Percentiles rank a stretch among this genome's conserved stretches.
phyloP scores from a whole-genome alignment of 192 early-diverging fungal genomes.

The Backusella australiensis region DNA sequence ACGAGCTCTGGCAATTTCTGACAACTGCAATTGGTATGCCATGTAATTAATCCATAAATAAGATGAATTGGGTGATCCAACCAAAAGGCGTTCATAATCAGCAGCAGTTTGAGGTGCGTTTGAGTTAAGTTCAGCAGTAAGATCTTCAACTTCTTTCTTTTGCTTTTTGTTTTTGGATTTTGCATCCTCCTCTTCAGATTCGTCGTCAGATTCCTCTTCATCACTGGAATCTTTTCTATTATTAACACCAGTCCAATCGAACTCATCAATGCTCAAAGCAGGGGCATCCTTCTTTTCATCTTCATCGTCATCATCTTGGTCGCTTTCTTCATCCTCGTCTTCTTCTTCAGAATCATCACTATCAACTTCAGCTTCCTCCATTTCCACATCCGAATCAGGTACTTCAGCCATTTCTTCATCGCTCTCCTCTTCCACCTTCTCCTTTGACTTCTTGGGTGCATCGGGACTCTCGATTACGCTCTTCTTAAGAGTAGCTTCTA shows the following conservation, averaged over 20 bases:
- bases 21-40: slow-evolving; percentile 95
- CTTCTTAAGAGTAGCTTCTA: slow-evolving; percentile 74
- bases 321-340: slow-evolving; percentile 28
- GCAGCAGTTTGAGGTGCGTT: slow-evolving; percentile 72
- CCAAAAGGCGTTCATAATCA: slow-evolving; percentile 90
- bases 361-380: slow-evolving; percentile 32
- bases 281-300: slow-evolving; percentile 21
- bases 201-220: slow-evolving; percentile 33
- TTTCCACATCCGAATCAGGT: slow-evolving; percentile 23
- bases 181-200: slow-evolving; percentile 30
- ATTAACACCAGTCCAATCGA: slow-evolving; percentile 44
- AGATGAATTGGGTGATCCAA: slow-evolving; percentile 95
- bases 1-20: slow-evolving; percentile 91
- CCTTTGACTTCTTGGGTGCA: slow-evolving; percentile 33
- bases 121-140: slow-evolving; percentile 64
- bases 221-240: slow-evolving; percentile 44
- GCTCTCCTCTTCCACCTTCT: slow-evolving; percentile 35
- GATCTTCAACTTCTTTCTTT: slow-evolving; percentile 61
- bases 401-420: slow-evolving; percentile 41
- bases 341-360: slow-evolving; percentile 30
- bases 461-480: slow-evolving; percentile 42
- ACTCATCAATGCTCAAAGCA: slow-evolving; percentile 32
- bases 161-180: slow-evolving; percentile 54
- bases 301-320: slow-evolving; percentile 34
- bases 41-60: slow-evolving; percentile 99